Conservation (phyloP, 257 asterid species). For the Mentha longifolia region DNA sequence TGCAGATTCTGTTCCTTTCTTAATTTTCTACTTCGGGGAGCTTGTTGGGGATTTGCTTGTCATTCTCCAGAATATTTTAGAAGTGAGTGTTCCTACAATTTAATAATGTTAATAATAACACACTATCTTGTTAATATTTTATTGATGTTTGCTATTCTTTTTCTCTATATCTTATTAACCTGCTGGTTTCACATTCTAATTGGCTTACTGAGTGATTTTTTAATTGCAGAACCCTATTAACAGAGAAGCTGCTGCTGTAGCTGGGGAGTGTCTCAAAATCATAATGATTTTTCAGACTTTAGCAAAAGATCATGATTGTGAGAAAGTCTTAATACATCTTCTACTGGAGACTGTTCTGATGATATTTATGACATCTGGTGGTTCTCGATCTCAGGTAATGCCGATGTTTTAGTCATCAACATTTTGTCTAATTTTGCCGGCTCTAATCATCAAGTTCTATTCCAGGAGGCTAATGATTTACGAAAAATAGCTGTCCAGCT, state of each 20-base stretch:
- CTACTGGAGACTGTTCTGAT: conserved; percentile 78
- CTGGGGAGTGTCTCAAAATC: conserved; percentile 88
- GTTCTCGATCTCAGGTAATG: conserved; percentile 65
- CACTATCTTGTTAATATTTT: neutral
- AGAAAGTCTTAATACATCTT: conserved; percentile 70
- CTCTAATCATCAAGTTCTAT: conserved; percentile 37
- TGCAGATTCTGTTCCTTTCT: conserved; percentile 51
- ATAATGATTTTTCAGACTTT: conserved; percentile 76
- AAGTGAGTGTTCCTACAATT: conserved; percentile 46
- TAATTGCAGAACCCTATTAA: conserved; percentile 63
- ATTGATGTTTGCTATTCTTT: neutral
- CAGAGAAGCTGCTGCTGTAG: conserved; percentile 72
- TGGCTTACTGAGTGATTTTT: conserved; percentile 38
- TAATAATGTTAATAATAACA: neutral
- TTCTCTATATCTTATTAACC: neutral
- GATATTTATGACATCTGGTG: conserved; percentile 64
- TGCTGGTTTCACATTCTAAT: conserved; percentile 30
- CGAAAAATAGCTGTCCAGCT: conserved; percentile 61
- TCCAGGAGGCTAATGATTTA: conserved; percentile 73
- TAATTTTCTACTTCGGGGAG: conserved; percentile 82
- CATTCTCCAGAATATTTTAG: conserved; percentile 51
- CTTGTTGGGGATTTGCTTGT: conserved; percentile 61
- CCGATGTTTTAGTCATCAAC: conserved; percentile 16
- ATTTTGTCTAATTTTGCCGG: conserved; percentile 25
- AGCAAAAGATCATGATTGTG: conserved; percentile 61